These are phyloP conservation scores for Fusarium lyarnte DNA, from an alignment of 2,329 filamentous ascomycete species.

Conservation along the genomic window DNA sequence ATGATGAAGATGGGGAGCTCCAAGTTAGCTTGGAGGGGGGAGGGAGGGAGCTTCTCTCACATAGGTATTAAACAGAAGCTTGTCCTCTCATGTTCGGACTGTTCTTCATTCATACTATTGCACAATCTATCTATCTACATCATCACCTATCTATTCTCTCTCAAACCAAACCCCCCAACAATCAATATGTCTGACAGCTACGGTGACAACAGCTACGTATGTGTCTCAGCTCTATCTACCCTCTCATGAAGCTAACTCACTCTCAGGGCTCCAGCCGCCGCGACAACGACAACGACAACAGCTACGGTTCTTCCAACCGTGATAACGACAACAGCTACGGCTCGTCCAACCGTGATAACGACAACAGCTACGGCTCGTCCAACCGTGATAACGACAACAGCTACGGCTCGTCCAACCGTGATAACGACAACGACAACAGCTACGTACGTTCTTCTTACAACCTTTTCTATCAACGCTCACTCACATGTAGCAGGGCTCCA, in stretches of 20 bases:
- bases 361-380: conserved; percentile 1
- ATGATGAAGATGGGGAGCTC: conserved; percentile 12
- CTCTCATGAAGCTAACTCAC: conserved; percentile 1
- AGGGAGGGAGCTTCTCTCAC: conserved; percentile 18
- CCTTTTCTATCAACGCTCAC: not conserved
- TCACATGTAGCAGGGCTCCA: conserved; percentile 27
- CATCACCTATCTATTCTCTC: not conserved
- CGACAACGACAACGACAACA: conserved; percentile 22
- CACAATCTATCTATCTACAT: not conserved
- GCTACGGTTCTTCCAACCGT: not conserved
- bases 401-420: not conserved
- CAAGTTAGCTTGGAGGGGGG: conserved; percentile 7
- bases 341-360: not conserved
- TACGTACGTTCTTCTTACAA: not conserved
- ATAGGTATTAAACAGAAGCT: conserved; percentile 33
- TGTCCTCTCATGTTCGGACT: conserved; percentile 3
- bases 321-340: conserved; percentile 1
- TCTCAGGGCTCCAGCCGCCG: conserved; percentile 28
- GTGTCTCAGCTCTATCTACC: not conserved
- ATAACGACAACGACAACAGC: not conserved
- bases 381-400: conserved; percentile 2
- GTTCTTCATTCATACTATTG: not conserved
- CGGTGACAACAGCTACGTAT: conserved; percentile 47
- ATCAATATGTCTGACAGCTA: conserved; percentile 59
- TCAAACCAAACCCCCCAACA: not conserved